A percentile compares a stretch with the other conserved stretches of the same genome.
Conservation (phyloP, 1,284 basidiomycete species). For the Leccinum solheimii region DNA sequence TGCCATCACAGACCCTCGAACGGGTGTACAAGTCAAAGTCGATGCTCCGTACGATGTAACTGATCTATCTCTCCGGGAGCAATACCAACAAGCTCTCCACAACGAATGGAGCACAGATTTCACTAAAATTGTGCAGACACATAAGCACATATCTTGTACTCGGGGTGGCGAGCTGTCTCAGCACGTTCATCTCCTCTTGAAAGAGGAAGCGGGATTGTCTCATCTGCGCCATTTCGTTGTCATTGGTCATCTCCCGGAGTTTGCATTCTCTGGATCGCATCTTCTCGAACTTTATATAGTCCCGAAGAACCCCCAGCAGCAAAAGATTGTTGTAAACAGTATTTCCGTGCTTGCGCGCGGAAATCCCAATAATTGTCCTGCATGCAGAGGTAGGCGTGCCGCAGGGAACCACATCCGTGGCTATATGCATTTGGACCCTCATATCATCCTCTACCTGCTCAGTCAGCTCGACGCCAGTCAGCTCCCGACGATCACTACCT, state of each 20-base stretch:
- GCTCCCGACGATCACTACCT: background rate
- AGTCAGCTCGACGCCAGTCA: background rate
- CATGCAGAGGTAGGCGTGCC: slow-evolving; percentile 14
- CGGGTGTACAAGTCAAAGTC: slow-evolving; percentile 11
- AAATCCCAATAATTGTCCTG: slow-evolving; percentile 6
- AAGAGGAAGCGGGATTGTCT: background rate
- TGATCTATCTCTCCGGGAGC: slow-evolving; percentile 12
- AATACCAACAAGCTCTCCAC: slow-evolving; percentile 8
- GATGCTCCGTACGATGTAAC: slow-evolving; percentile 12
- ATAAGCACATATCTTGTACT: background rate
- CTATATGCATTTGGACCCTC: slow-evolving; percentile 19
- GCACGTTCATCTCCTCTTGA: slow-evolving; percentile 11
- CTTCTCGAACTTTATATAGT: slow-evolving; percentile 21
- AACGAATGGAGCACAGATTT: slow-evolving; percentile 6
- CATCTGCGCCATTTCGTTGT: slow-evolving; percentile 10
- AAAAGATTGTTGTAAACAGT: slow-evolving; percentile 12
- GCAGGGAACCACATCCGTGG: slow-evolving; percentile 16
- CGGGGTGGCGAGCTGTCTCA: background rate
- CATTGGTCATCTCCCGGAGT: slow-evolving; percentile 15
- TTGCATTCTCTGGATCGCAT: slow-evolving; percentile 20
- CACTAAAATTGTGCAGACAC: background rate
- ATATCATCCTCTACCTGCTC: slow-evolving; percentile 17
- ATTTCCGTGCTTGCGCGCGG: slow-evolving; percentile 17
- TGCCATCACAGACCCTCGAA: slow-evolving; percentile 9
- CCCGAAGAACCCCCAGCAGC: background rate